phyloP scores from a whole-genome alignment of 176 grass and related monocot genomes.

The Phyllostachys edulis region DNA sequence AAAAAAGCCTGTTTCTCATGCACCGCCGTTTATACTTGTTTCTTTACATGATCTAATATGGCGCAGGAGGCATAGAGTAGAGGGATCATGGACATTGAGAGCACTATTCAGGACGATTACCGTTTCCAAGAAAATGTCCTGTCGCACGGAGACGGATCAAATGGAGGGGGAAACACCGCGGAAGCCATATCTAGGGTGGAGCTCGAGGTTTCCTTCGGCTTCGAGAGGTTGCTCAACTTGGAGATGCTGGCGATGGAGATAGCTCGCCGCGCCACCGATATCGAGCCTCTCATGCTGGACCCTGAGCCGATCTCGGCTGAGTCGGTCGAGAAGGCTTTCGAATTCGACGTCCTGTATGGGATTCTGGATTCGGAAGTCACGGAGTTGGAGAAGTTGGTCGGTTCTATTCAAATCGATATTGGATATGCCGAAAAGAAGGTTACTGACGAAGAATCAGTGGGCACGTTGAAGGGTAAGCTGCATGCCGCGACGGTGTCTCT shows the following conservation, averaged over 20 bases:
- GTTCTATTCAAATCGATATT: conserved; percentile 47
- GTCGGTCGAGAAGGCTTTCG: conserved; percentile 41
- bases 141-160: background rate
- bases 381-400: conserved; percentile 54
- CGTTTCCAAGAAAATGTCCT: background rate
- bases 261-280: conserved; percentile 28
- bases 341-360: conserved; percentile 45
- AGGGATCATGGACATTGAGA: conserved; percentile 8
- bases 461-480: conserved; percentile 36
- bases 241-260: conserved; percentile 74
- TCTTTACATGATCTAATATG: background rate
- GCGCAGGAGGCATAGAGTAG: background rate
- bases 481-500: conserved; percentile 33
- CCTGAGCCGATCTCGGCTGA: conserved; percentile 26
- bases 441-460: conserved; percentile 22
- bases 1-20: too few relatives aligned
- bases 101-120: background rate
- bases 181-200: conserved; percentile 43
- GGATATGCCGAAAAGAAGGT: conserved; percentile 4
- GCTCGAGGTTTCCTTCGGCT: conserved; percentile 39
- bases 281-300: conserved; percentile 46
- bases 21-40: background rate
- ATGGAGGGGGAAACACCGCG: background rate
- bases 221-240: conserved; percentile 67
- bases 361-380: conserved; percentile 59